A percentile compares a stretch with the other conserved stretches of the same genome.
phyloP scores from a whole-genome alignment of 495 filamentous ascomycete genomes.

The Neurospora intermedia region DNA sequence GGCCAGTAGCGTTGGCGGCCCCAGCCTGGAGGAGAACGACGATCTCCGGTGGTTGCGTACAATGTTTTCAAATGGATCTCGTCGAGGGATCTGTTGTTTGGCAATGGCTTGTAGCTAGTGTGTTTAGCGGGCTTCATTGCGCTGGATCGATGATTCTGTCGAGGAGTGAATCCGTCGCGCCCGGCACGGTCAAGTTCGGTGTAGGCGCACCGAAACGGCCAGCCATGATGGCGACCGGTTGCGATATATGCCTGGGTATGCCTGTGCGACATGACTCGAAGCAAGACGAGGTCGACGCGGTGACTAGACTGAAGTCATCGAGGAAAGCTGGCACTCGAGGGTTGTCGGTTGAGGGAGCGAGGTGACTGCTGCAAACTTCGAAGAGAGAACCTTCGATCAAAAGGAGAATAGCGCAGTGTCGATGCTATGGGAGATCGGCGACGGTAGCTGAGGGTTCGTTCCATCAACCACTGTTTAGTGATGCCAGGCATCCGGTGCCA shows the following conservation, averaged over 20 bases:
- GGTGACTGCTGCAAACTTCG: not conserved
- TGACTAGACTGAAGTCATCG: not conserved
- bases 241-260: not conserved
- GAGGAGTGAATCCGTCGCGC: not conserved
- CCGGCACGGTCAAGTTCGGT: not conserved
- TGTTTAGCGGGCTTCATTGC: not conserved
- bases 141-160: not conserved
- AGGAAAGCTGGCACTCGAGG: not conserved
- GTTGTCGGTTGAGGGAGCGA: not conserved
- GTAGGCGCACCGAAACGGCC: not conserved
- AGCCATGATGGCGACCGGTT: not conserved
- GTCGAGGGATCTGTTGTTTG: not conserved
- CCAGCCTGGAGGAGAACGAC: too few species aligned
- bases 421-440: too few species aligned
- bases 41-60: too few species aligned
- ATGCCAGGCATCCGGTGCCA: not conserved
- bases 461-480: not conserved
- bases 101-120: not conserved
- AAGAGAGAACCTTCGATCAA: not conserved
- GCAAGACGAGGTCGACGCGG: not conserved
- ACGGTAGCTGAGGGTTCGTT: not conserved
- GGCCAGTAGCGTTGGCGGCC: too few species aligned
- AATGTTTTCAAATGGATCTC: too few species aligned
- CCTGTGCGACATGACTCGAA: not conserved
- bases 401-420: not conserved